Base-by-base conservation (phyloP, 2,329 filamentous ascomycete genomes). In the Lachnellula subtilissima region DNA sequence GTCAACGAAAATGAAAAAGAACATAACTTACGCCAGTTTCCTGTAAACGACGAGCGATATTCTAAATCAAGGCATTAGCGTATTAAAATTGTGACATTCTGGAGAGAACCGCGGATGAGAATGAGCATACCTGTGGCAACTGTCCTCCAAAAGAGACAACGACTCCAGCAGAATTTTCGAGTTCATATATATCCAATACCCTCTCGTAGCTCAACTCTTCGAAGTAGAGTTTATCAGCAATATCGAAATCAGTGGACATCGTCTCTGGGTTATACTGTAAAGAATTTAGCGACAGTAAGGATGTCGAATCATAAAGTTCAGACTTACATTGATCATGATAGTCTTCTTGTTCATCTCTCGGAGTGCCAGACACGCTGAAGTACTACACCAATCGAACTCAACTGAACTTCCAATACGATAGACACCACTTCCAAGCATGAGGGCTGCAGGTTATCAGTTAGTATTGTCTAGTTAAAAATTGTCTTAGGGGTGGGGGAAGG, bases 171-270 rank as follows among this genome's bases (percentile, higher is more conserved):
- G 92, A 86, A 56, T 78, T 78, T 74, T 97, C 94, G 15, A 97
- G 82, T 73, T 97, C 94, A 72, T 97, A 97, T 63, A 97, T 97
- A 73, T 99, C 94, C 91, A 97, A 96, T 9, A 97, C 93, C 28
- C 93, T 87, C 77, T 97, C 94, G 71, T 97, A 97, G 73, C 88
- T 94, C 53, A 97, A 76, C 74, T 99, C 94, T 67, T 97, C 94
- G 63, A 99, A 99, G 76, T 97, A 99, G 5, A 99, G 83, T 67
- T 86, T 91, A 67, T 97, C 93, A 8, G 91, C 90, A 9, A 83
- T 84, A 66, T 99, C 94, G 70, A 87, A 93, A 73, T 97, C 94
- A 0, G 93, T 97, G 53, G 71, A 78, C 57, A 83, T 84, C 0
- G 91, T 96, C 67, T 96, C 90, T 0, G 65, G 65, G 23, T 67